Evolutionary conservation across 2,329 filamentous ascomycete species (phyloP).

Genomic region (Hortaea werneckii): DNA sequence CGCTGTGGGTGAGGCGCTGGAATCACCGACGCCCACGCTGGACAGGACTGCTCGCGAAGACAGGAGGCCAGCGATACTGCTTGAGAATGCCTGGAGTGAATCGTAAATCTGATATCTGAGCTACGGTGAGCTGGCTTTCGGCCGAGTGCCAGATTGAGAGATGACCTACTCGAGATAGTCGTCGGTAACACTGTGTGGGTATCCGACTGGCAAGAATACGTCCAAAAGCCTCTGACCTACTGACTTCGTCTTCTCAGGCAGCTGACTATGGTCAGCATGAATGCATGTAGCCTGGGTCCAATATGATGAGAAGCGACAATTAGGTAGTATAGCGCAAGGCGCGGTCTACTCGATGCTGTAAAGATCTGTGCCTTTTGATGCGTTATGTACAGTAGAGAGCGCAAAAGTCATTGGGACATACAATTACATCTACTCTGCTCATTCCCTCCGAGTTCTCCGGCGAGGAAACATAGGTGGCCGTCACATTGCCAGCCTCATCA

Average conservation of each 20-base stretch:
- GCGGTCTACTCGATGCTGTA: no score
- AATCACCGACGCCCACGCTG: constrained; percentile 76
- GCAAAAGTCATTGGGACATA: constrained; percentile 12
- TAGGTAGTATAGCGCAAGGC: no score
- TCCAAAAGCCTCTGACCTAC: constrained; percentile 43
- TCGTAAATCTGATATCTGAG: constrained; percentile 38
- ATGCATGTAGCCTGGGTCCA: background rate
- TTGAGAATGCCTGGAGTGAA: constrained; percentile 75
- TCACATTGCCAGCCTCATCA: constrained; percentile 42
- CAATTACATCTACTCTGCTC: constrained; percentile 38
- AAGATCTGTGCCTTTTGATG: no score
- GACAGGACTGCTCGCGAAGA: constrained; percentile 69
- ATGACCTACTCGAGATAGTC: constrained; percentile 65
- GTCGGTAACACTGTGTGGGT: constrained; percentile 70
- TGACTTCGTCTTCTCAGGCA: constrained; percentile 12
- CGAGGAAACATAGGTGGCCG: constrained; percentile 41
- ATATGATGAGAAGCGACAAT: background rate
- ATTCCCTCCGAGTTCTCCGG: constrained; percentile 13
- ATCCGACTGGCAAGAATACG: constrained; percentile 80
- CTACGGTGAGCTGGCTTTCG: constrained; percentile 1
- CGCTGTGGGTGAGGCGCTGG: constrained; percentile 65
- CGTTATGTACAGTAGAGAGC: no score
- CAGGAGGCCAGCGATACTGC: constrained; percentile 67
- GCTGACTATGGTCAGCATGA: constrained; percentile 4
- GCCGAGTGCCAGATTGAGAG: background rate